Evolutionary conservation across 352 stramenopile species (phyloP).

Genomic region (Phytophthora nicotianae): DNA sequence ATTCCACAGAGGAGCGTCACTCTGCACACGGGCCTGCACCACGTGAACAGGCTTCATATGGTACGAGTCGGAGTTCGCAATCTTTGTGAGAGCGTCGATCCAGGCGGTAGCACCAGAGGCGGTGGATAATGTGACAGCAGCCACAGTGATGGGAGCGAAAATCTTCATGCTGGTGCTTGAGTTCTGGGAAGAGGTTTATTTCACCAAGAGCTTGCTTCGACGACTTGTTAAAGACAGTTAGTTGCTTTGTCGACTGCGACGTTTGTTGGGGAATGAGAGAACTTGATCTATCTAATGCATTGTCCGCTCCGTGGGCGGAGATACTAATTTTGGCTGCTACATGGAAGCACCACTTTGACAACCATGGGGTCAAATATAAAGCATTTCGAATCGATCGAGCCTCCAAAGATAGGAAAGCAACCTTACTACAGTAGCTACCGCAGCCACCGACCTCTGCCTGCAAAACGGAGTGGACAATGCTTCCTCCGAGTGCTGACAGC

Average conservation of each 20-base stretch:
- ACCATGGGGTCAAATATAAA: no score
- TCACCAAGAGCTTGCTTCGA: background rate
- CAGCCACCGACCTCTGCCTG: no score
- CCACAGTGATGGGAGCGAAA: conserved; percentile 13
- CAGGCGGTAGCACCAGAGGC: background rate
- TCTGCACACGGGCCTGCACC: conserved; percentile 55
- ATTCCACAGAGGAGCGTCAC: conserved; percentile 45
- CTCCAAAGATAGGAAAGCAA: background rate
- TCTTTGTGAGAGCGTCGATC: conserved; percentile 6
- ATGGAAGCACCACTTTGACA: no score
- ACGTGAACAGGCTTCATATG: conserved; percentile 41
- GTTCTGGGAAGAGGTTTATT: background rate
- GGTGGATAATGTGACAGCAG: conserved; percentile 6
- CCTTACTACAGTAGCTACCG: background rate
- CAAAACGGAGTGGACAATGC: no score
- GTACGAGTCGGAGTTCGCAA: conserved; percentile 21
- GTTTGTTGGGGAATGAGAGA: conserved; percentile 5
- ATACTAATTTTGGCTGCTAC: no score
- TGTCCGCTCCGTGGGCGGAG: background rate
- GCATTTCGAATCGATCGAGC: no score
- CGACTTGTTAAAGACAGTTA: background rate
- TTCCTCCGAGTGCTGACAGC: no score
- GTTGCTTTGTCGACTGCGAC: background rate
- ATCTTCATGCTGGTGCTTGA: conserved; percentile 23
- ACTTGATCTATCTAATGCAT: background rate